Conservation (phyloP, 1,284 basidiomycete species). For the Leccinum fuscescens region DNA sequence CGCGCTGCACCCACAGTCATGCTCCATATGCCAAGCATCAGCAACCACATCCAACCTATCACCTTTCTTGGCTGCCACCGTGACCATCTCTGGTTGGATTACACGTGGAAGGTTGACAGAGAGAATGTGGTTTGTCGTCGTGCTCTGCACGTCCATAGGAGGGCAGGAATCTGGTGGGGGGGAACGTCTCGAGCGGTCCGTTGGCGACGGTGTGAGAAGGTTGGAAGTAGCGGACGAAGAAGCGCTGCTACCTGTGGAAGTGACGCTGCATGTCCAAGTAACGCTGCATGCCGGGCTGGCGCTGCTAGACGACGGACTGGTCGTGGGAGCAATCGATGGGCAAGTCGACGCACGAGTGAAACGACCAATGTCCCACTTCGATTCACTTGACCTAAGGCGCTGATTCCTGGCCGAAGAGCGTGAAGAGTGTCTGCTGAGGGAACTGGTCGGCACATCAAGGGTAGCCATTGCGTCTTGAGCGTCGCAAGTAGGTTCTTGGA, state of each 20-base stretch:
- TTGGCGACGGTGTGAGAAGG: constrained; percentile 33
- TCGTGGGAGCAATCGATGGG: constrained; percentile 26
- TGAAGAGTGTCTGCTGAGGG: constrained; percentile 31
- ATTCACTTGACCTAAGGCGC: constrained; percentile 24
- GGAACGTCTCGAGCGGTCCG: constrained; percentile 38
- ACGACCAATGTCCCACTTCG: constrained; percentile 30
- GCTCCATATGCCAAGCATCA: constrained; percentile 57
- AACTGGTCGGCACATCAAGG: constrained; percentile 24
- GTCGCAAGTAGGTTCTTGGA: constrained; percentile 19
- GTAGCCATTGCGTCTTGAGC: constrained; percentile 22
- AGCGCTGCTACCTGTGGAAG: constrained; percentile 13
- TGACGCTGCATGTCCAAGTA: constrained; percentile 21
- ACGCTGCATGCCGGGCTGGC: constrained; percentile 27
- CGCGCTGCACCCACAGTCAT: constrained; percentile 41
- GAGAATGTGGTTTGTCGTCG: constrained; percentile 34
- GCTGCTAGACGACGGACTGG: constrained; percentile 19
- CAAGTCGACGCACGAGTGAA: constrained; percentile 31
- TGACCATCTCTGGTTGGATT: constrained; percentile 56
- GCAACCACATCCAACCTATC: constrained; percentile 51
- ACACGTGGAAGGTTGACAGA: constrained; percentile 43
- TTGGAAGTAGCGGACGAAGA: constrained; percentile 16
- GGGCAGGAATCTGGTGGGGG: constrained; percentile 40
- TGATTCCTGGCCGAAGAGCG: constrained; percentile 31
- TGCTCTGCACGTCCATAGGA: constrained; percentile 39
- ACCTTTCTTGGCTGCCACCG: constrained; percentile 51